These are phyloP conservation scores for Yarrowia hollandica DNA, from an alignment of 805 yeast species.

Conservation along the genomic window DNA sequence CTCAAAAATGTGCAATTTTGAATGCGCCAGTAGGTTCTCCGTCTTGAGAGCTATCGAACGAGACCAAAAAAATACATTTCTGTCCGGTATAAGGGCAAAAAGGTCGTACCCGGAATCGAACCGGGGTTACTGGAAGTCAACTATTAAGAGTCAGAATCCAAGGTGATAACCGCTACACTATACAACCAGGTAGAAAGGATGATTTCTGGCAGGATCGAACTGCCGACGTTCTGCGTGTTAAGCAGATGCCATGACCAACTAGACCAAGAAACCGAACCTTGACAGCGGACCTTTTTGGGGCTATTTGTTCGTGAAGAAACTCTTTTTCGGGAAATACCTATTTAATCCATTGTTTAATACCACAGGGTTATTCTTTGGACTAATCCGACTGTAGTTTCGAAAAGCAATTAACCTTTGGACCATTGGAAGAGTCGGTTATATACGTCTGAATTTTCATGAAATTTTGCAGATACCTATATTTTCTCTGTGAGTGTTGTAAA, in stretches of 20 bases:
- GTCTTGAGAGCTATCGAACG: neutral
- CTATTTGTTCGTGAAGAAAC: no score
- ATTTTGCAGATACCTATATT: no score
- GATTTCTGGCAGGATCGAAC: conserved; percentile 88
- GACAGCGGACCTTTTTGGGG: neutral
- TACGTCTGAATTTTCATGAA: no score
- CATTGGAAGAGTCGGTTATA: no score
- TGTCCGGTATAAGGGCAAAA: neutral
- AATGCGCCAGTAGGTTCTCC: no score
- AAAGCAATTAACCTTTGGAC: no score
- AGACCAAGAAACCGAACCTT: conserved; percentile 63
- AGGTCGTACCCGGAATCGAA: conserved; percentile 29
- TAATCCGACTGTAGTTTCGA: no score
- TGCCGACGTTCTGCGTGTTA: conserved; percentile 99
- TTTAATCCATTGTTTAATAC: no score
- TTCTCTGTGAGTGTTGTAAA: no score
- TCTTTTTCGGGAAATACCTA: neutral
- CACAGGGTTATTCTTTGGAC: no score
- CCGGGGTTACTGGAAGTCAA: conserved; percentile 22
- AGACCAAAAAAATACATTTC: neutral
- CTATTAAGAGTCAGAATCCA: conserved; percentile 12
- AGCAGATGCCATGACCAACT: conserved; percentile 99
- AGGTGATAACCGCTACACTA: conserved; percentile 28
- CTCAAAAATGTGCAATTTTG: no score
- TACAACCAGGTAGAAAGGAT: conserved; percentile 19